Evolutionary conservation across 2,329 filamentous ascomycete species (phyloP).

Genomic region (Venturia aucupariae): DNA sequence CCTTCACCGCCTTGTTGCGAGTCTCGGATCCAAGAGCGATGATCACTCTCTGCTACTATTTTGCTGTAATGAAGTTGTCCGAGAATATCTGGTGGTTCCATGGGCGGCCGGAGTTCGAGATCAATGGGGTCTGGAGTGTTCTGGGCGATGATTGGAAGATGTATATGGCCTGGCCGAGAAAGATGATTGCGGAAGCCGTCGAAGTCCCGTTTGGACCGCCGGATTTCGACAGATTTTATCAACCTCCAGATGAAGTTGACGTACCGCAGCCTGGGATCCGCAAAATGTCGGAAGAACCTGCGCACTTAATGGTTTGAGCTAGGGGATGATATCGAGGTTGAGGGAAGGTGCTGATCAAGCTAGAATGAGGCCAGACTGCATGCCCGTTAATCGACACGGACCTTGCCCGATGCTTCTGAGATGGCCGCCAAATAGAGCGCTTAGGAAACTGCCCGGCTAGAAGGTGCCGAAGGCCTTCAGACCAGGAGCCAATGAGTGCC

Average conservation of each 20-base stretch:
- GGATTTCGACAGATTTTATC: neutral
- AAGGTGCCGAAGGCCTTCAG: no score
- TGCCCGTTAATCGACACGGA: neutral
- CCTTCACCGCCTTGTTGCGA: conserved; percentile 8
- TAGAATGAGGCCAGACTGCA: no score
- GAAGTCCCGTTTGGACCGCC: neutral
- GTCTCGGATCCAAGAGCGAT: conserved; percentile 8
- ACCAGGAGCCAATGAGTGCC: no score
- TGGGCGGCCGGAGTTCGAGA: conserved; percentile 11
- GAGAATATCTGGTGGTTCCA: conserved; percentile 13
- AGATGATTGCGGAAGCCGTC: conserved; percentile 9
- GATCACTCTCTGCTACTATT: conserved; percentile 12
- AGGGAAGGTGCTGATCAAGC: no score
- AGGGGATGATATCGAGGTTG: neutral
- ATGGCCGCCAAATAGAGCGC: no score
- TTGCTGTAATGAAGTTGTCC: conserved; percentile 11
- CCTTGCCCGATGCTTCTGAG: neutral
- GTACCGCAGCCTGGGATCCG: neutral
- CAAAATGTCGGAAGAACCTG: neutral
- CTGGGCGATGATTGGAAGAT: conserved; percentile 9
- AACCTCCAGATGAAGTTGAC: neutral
- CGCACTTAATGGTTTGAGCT: neutral
- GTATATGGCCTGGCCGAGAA: conserved; percentile 9
- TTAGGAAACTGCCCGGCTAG: no score
- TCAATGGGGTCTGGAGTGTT: conserved; percentile 6